A percentile compares a stretch with the other conserved stretches of the same genome.
Evolutionary conservation across 2,329 filamentous ascomycete species (phyloP).

Genomic region (Fusarium sp.): DNA sequence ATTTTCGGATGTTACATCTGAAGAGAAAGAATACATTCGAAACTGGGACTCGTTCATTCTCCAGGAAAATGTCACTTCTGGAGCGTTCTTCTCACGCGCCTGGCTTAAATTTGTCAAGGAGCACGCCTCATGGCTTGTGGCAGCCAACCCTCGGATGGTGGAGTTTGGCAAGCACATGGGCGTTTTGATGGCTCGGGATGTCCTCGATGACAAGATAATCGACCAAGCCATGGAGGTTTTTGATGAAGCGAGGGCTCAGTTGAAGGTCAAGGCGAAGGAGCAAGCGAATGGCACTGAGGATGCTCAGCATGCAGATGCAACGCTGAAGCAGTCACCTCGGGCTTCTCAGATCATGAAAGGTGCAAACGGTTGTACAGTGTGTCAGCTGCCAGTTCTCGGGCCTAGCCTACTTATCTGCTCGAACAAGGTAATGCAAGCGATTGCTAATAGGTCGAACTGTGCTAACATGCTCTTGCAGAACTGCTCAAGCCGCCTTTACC

Average conservation of each 20-base stretch:
- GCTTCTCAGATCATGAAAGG: conserved; percentile 54
- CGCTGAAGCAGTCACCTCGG: conserved; percentile 44
- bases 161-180: conserved; percentile 67
- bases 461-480: conserved; percentile 46
- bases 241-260: conserved; percentile 52
- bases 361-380: conserved; percentile 58
- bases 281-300: conserved; percentile 20
- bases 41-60: conserved; percentile 69
- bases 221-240: conserved; percentile 55
- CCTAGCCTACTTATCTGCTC: conserved; percentile 60
- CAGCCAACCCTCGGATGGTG: conserved; percentile 57
- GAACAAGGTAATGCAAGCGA: conserved; percentile 55
- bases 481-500: conserved; percentile 59
- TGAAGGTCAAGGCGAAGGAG: conserved; percentile 15
- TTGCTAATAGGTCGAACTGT: neutral
- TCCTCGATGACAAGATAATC: conserved; percentile 58
- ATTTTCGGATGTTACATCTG: conserved; percentile 64
- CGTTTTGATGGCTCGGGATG: conserved; percentile 61
- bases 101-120: conserved; percentile 63
- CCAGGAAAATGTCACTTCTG: conserved; percentile 60
- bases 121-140: conserved; percentile 64
- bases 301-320: conserved; percentile 17
- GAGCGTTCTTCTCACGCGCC: conserved; percentile 61
- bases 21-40: conserved; percentile 68
- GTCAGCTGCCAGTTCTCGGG: conserved; percentile 60